Evolutionary conservation across 192 early-diverging fungal species (phyloP), one percentile per base, ranked within the genome.

Genomic region (Coemansia sp.): DNA sequence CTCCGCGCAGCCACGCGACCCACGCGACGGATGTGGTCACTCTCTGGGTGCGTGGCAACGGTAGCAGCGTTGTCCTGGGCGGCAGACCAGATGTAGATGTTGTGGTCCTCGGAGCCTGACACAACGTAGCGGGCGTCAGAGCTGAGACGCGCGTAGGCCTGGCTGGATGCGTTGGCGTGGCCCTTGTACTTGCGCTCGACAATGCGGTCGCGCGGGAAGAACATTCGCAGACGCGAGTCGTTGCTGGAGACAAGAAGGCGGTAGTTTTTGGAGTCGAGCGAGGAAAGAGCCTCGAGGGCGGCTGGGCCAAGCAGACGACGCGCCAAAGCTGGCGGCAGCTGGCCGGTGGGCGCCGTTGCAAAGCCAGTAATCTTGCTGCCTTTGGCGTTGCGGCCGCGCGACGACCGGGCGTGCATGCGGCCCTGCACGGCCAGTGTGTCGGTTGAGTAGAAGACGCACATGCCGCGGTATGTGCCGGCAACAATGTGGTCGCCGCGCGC

Each of bases 301-400:
- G 42, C 40, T 4, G 42, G 36, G n/a, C 58, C 75, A 48, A 77
- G 55, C 54, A 77, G 76, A 59, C 55, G 73, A 55, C 11, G 88
- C 85, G 67, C 89, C 80, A 41, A 83, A 48, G 63, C 91, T 4
- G 72, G 49, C 32, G 76, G 49, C 45, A 64, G 16, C 45, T 67
- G 55, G 69, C 68, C 68, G 16, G 65, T 68, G 3, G 78, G 69
- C 46, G 65, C 70, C 6, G 40, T 62, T 15, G 80, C 88, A 55
- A 97, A 93, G 4, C 94, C 92, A 6, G 91, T 94, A 58, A 97
- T 93, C 61, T 94, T 93, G 55, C 82, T 86, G 15, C 88, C 87
- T 62, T 89, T 88, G 4, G 85, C 72, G 43, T 88, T 85, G 49
- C 85, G 75, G 32, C 84, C 83, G 37, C 86, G 78, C 12, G 87